Conservation (phyloP, 164 flowering plant species). For the Piper longum region DNA sequence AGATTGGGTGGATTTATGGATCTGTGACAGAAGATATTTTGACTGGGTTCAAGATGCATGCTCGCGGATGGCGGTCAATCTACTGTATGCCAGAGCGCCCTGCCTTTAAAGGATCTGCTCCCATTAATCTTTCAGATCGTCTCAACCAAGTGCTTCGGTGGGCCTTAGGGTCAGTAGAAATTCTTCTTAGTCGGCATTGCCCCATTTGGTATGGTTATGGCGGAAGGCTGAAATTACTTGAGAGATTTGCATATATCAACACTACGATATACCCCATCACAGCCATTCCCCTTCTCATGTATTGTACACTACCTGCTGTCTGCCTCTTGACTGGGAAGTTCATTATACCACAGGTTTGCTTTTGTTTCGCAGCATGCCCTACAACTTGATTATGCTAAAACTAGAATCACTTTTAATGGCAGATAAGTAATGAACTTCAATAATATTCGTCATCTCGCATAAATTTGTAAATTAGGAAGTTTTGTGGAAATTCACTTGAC, state of each 20-base stretch:
- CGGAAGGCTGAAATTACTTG: constrained; percentile 33
- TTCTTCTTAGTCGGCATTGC: constrained; percentile 34
- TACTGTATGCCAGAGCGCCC: constrained; percentile 35
- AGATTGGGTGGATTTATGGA: constrained; percentile 46
- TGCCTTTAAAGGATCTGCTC: constrained; percentile 45
- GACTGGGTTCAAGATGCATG: constrained; percentile 48
- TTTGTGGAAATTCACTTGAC: too few species aligned
- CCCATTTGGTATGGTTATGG: constrained; percentile 48
- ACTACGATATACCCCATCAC: constrained; percentile 36
- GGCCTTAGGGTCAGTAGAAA: constrained; percentile 46
- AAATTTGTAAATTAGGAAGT: too few species aligned
- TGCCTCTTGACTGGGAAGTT: constrained; percentile 40
- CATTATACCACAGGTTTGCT: constrained; percentile 33
- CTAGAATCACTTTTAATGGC: neutral
- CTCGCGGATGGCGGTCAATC: constrained; percentile 42
- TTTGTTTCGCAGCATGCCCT: neutral
- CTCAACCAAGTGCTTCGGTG: constrained; percentile 46
- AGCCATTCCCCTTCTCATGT: constrained; percentile 30
- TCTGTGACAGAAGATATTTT: constrained; percentile 44
- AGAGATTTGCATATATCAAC: constrained; percentile 36
- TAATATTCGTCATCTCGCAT: too few species aligned
- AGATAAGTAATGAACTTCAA: neutral
- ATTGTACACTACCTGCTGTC: constrained; percentile 36
- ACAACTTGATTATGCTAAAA: neutral
- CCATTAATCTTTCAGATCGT: constrained; percentile 42